A percentile compares a stretch with the other conserved stretches of the same genome.
These are phyloP conservation scores for Cercospora sp. DNA, from an alignment of 2,329 filamentous ascomycete species.

Conservation along the genomic window DNA sequence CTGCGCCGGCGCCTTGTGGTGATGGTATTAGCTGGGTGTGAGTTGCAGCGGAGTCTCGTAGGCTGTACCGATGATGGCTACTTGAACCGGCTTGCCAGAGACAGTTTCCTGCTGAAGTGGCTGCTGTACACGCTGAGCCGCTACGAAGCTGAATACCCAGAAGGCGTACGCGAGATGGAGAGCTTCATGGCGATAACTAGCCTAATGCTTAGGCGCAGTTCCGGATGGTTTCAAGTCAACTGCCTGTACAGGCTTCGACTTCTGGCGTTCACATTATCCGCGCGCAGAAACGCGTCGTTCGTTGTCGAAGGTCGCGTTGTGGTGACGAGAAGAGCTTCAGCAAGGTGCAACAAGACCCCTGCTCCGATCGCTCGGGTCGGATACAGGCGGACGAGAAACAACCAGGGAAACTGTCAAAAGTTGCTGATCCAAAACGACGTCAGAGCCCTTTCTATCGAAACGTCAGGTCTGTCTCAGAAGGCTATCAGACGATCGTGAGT, in stretches of 20 bases:
- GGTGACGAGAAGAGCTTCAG: background rate
- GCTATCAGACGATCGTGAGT: background rate
- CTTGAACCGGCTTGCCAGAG: conserved; percentile 17
- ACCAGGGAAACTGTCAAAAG: conserved; percentile 1
- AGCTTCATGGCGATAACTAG: background rate
- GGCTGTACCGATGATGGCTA: conserved; percentile 28
- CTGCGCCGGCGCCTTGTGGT: conserved; percentile 76
- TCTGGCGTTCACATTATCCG: background rate
- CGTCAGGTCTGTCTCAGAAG: conserved; percentile 1
- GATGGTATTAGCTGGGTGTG: background rate
- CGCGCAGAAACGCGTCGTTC: background rate
- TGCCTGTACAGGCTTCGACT: background rate
- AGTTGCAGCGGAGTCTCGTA: background rate
- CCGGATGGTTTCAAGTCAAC: background rate
- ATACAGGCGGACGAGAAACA: background rate
- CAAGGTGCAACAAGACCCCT: background rate
- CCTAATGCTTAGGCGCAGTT: background rate
- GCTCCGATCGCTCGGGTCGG: conserved; percentile 1
- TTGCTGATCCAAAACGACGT: conserved; percentile 1
- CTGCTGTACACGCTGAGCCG: conserved; percentile 17
- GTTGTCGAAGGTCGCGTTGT: background rate
- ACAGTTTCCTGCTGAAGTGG: conserved; percentile 16
- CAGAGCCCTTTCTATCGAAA: background rate
- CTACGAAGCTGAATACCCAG: conserved; percentile 1
- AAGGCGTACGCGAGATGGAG: background rate